These are phyloP conservation scores for Neoarthrinium moseri DNA, from an alignment of 2,329 filamentous ascomycete species.

Conservation along the genomic window DNA sequence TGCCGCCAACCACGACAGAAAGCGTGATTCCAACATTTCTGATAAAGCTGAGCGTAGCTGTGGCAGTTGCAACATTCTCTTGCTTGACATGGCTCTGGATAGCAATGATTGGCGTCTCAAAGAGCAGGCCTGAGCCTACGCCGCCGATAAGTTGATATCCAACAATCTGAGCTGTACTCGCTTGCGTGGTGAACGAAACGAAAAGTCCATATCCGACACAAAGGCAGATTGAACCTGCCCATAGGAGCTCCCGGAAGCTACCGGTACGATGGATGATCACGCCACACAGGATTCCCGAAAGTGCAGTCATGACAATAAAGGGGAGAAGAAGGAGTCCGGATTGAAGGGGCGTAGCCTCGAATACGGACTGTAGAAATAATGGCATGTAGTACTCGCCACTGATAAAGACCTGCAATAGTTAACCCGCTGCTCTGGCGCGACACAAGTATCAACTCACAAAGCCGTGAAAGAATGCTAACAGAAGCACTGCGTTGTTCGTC, in stretches of 20 bases:
- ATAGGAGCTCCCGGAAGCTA: not conserved
- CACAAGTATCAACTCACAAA: not conserved
- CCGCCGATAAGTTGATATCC: slow-evolving; percentile 4
- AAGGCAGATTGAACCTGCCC: not conserved
- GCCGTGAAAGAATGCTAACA: slow-evolving; percentile 2
- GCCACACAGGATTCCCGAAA: not conserved
- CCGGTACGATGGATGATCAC: slow-evolving; percentile 3
- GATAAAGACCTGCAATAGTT: not conserved
- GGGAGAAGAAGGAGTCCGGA: slow-evolving; percentile 1
- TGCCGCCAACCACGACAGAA: slow-evolving; percentile 3
- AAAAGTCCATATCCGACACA: slow-evolving; percentile 1
- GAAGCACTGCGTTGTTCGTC: not conserved
- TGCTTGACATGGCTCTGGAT: slow-evolving; percentile 3
- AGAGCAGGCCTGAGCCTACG: not conserved
- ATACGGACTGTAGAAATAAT: not conserved
- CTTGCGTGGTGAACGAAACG: not conserved
- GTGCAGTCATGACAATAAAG: slow-evolving; percentile 1
- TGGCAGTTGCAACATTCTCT: not conserved
- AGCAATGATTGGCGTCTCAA: slow-evolving; percentile 5
- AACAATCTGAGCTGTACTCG: not conserved
- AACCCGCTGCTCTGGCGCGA: not conserved
- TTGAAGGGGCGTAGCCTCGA: not conserved
- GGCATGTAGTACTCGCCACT: slow-evolving; percentile 6
- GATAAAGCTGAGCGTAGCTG: slow-evolving; percentile 1
- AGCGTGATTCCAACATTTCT: slow-evolving; percentile 1